Evolutionary conservation across 1,284 basidiomycete genomes (phyloP).

Genomic region (Cryptococcus hybrid): DNA sequence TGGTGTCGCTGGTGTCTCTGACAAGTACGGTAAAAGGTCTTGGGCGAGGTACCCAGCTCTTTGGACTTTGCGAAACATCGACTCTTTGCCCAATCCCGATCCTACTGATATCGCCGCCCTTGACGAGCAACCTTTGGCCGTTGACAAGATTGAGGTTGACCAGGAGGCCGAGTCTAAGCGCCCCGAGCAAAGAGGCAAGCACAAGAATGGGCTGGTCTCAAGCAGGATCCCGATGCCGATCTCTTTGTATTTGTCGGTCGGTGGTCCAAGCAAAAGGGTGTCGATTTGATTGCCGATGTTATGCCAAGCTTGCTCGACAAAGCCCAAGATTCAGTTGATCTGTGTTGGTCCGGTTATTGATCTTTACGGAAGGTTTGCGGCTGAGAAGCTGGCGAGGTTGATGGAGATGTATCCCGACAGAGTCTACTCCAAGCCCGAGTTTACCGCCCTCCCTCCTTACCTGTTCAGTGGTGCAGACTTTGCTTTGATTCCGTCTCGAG

Average conservation of each 20-base stretch:
- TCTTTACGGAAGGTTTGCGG: conserved; percentile 87
- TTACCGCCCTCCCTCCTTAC: conserved; percentile 87
- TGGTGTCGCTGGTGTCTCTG: conserved; percentile 90
- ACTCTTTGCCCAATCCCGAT: conserved; percentile 86
- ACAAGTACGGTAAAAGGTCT: conserved; percentile 88
- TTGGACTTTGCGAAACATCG: conserved; percentile 91
- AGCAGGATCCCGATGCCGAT: conserved; percentile 82
- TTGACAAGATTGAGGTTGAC: conserved; percentile 74
- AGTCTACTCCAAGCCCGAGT: conserved; percentile 89
- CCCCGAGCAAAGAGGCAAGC: conserved; percentile 81
- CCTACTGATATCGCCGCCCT: conserved; percentile 89
- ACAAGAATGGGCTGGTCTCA: conserved; percentile 89
- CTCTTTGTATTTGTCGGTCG: conserved; percentile 92
- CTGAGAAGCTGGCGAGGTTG: conserved; percentile 82
- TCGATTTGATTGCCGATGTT: conserved; percentile 89
- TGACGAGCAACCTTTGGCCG: conserved; percentile 69
- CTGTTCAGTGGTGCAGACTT: conserved; percentile 92
- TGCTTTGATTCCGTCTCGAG: conserved; percentile 87
- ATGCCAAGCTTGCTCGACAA: conserved; percentile 87
- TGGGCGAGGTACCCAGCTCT: conserved; percentile 93
- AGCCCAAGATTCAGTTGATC: conserved; percentile 78
- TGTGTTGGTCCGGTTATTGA: conserved; percentile 90
- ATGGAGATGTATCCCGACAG: conserved; percentile 94
- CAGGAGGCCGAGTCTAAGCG: conserved; percentile 78
- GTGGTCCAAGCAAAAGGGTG: conserved; percentile 96